phyloP scores from a whole-genome alignment of 208 protist genomes.

The Balamuthia mandrillaris region DNA sequence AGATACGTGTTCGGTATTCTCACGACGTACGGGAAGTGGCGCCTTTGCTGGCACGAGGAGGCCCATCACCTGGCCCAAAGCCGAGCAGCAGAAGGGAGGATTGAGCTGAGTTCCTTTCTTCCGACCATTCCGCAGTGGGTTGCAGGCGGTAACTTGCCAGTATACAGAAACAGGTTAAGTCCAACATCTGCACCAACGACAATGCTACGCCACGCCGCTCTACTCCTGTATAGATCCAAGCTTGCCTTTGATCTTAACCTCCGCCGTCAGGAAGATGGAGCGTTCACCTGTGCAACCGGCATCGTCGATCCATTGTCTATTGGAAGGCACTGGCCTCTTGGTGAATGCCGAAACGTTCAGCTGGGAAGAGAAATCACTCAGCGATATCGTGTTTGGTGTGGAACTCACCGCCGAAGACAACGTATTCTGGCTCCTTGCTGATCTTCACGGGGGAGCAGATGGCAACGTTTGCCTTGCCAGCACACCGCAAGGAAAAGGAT shows the following conservation, averaged over 20 bases:
- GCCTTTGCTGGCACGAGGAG: background rate
- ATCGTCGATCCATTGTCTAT: background rate
- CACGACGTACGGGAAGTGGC: background rate
- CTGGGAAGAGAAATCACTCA: background rate
- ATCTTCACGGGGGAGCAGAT: background rate
- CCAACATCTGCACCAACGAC: background rate
- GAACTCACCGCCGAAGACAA: background rate
- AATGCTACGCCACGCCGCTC: background rate
- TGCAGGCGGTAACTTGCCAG: background rate
- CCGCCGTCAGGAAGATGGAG: background rate
- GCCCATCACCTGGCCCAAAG: background rate
- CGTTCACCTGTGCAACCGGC: background rate
- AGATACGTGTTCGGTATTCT: background rate
- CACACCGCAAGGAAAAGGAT: background rate
- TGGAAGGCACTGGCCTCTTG: background rate
- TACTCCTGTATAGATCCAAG: no score
- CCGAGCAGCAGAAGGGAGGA: background rate
- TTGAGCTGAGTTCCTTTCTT: no score
- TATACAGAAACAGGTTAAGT: background rate
- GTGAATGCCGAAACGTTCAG: no score
- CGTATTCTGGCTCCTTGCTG: background rate
- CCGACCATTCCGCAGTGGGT: background rate
- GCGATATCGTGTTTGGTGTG: background rate
- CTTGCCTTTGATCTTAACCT: background rate
- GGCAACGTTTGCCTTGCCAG: background rate